Base-by-base conservation (phyloP, 2,329 filamentous ascomycete genomes). In the Fusarium torreyae region DNA sequence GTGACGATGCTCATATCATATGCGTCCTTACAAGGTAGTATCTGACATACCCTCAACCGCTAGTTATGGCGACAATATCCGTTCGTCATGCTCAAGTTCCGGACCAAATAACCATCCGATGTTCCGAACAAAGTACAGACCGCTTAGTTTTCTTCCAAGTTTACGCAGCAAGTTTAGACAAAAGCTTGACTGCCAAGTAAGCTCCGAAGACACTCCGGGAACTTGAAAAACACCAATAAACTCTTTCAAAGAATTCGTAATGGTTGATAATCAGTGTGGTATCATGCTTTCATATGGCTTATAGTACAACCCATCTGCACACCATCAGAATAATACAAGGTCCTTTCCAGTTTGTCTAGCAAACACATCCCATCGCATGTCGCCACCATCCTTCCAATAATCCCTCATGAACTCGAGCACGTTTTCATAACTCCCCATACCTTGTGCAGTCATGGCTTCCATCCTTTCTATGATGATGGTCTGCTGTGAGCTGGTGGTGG, bases 331-430 rank as follows among this genome's bases (percentile, higher is more conserved):
- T 11, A 64, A 11, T 2, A 64, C 51, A 9, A 65, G 33, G 6
- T 62, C 61, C n/a, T 38, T 56, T 34, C 44, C 50, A n/a, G 34
- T 45, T 24, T 65, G 40, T 24, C 50, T 56, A 7, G 61, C 51
- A n/a, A 65, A 62, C 3, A 57, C 9, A 14, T 65, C 61, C 61
- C 61, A 65, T 26, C 57, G 33, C 33, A 51, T 50, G 2, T 48
- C 39, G 0, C 50, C 57, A 0, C 61, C 57, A 9, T 45, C 40
- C n/a, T 42, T 43, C 57, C 57, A 65, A 10, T 65, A 64, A 39
- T 62, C 22, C n/a, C 17, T 51, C 57, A 65, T 50, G 9, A 65
- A 65, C 18, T 45, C 36, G 4, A 62, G 38, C 10, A 62, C 57
- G 6, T 38, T 40, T 1, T 44, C 44, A 2, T 55, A 65, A 7